phyloP scores from a whole-genome alignment of 1,284 basidiomycete species.

The Polyporus tsugae region DNA sequence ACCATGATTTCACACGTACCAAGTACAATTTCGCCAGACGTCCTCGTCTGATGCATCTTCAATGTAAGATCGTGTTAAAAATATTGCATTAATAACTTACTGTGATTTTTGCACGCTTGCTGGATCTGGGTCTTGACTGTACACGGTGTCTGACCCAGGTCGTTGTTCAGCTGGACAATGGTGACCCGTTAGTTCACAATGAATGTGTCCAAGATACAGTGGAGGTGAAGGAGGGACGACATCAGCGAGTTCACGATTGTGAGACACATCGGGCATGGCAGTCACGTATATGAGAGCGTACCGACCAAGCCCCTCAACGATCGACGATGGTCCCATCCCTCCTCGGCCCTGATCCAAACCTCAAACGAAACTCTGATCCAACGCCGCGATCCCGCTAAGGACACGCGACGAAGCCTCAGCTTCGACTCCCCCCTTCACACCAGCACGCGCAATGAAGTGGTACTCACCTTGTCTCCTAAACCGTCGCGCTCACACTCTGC shows the following conservation, averaged over 20 bases:
- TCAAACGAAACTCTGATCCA: not conserved
- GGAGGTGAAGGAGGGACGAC: not conserved
- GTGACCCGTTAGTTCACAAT: not conserved
- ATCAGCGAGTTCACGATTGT: not conserved
- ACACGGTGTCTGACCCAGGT: constrained; percentile 28
- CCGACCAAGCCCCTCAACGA: not conserved
- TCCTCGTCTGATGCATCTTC: constrained; percentile 8
- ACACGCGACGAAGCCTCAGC: not conserved
- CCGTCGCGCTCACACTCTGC: constrained; percentile 16
- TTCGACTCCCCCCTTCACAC: not conserved
- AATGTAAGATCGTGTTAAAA: not conserved
- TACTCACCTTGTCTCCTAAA: constrained; percentile 25
- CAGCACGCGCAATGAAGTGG: not conserved
- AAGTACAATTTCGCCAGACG: constrained; percentile 16
- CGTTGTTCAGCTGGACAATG: constrained; percentile 25
- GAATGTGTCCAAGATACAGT: not conserved
- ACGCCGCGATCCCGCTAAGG: not conserved
- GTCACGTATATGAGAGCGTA: not conserved
- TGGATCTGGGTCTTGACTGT: constrained; percentile 16
- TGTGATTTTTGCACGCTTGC: constrained; percentile 18
- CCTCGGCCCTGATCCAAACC: constrained; percentile 1
- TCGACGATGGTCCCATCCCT: not conserved
- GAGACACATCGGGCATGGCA: not conserved
- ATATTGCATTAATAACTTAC: constrained; percentile 3
- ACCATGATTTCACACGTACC: constrained; percentile 17